Conservation (phyloP, 2,329 filamentous ascomycete genomes). For the Paraphaeosphaeria minitans region DNA sequence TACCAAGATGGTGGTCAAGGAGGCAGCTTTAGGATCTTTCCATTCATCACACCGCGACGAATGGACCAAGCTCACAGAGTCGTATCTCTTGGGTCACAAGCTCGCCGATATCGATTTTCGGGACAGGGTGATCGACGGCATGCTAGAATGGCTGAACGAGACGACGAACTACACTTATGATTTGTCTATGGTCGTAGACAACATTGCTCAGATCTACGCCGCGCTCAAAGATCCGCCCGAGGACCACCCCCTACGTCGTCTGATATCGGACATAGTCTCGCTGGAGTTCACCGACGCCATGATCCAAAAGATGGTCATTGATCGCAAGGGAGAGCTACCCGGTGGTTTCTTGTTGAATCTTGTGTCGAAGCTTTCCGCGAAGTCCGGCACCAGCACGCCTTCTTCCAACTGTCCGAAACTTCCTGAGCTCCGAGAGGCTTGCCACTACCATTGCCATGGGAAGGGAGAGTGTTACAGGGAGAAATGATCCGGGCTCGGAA, state of each 20-base stretch:
- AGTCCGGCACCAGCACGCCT: no score
- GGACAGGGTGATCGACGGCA: constrained; percentile 17
- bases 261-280: constrained; percentile 3
- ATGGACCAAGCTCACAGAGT: constrained; percentile 6
- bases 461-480: constrained; percentile 6
- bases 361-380: constrained; percentile 7
- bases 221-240: neutral
- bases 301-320: neutral
- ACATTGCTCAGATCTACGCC: constrained; percentile 2
- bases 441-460: constrained; percentile 14
- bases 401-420: neutral
- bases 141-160: constrained; percentile 10
- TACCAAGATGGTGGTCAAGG: neutral
- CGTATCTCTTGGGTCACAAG: constrained; percentile 16
- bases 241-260: neutral
- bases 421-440: neutral
- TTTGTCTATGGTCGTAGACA: neutral
- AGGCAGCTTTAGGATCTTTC: neutral
- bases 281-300: neutral
- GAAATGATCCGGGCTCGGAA: neutral
- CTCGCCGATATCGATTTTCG: constrained; percentile 15
- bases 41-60: neutral
- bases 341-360: neutral
- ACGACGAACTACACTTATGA: neutral
- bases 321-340: neutral